Conservation (phyloP, 1,139 yeast genomes). For the Meyerozyma guilliermondii region DNA sequence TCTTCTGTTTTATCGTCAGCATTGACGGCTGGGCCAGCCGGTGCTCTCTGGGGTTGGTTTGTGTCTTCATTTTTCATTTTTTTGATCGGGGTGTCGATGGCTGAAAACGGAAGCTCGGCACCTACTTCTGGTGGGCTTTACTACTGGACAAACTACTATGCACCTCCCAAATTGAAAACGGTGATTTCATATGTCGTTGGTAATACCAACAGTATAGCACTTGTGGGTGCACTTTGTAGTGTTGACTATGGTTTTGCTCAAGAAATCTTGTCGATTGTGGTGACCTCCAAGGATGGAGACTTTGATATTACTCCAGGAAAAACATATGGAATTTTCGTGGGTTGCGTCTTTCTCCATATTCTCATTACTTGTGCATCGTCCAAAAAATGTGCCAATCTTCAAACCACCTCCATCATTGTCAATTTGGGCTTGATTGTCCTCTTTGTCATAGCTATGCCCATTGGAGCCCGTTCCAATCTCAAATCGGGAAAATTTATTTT, state of each 20-base stretch:
- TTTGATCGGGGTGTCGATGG: slow-evolving; percentile 57
- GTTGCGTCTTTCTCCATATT: slow-evolving; percentile 42
- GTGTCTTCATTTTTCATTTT: slow-evolving; percentile 54
- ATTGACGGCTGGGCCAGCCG: slow-evolving; percentile 44
- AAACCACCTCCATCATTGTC: slow-evolving; percentile 52
- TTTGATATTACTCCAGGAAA: slow-evolving; percentile 43
- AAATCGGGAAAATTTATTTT: slow-evolving; percentile 26
- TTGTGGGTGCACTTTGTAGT: slow-evolving; percentile 52
- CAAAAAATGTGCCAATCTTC: slow-evolving; percentile 47
- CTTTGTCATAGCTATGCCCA: slow-evolving; percentile 66
- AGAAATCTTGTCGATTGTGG: slow-evolving; percentile 49
- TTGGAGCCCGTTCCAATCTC: slow-evolving; percentile 31
- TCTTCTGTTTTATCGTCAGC: slow-evolving; percentile 20
- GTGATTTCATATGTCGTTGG: slow-evolving; percentile 55
- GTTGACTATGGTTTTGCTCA: slow-evolving; percentile 56
- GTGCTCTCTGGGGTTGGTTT: slow-evolving; percentile 72
- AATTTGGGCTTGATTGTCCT: slow-evolving; percentile 52
- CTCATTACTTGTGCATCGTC: slow-evolving; percentile 47
- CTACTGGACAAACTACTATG: slow-evolving; percentile 45
- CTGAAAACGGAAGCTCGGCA: slow-evolving; percentile 62
- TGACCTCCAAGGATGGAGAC: slow-evolving; percentile 41
- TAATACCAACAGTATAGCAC: slow-evolving; percentile 52
- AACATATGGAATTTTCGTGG: slow-evolving; percentile 54
- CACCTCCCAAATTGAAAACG: slow-evolving; percentile 25
- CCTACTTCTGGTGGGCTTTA: slow-evolving; percentile 73